phyloP scores from a whole-genome alignment of 164 flowering plant species.

The Macadamia integrifolia region DNA sequence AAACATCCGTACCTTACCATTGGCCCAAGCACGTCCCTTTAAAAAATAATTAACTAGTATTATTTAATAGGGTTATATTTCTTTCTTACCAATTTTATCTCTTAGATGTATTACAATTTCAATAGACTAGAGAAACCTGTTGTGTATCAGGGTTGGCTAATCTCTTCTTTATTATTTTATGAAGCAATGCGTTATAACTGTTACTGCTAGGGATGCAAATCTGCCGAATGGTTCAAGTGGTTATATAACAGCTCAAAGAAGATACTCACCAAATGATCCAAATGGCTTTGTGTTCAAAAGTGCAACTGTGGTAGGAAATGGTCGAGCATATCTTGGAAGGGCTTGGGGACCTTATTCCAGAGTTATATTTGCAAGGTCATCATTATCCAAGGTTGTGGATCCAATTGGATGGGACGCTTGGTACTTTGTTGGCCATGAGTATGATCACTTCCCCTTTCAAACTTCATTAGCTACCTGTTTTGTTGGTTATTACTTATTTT shows the following conservation, averaged over 20 bases:
- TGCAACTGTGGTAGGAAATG: conserved; percentile 19
- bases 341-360: conserved; percentile 28
- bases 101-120: not conserved
- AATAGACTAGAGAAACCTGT: not conserved
- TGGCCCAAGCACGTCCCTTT: too few species aligned
- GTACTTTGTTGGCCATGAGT: conserved; percentile 5
- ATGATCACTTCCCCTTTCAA: not conserved
- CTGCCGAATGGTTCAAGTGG: conserved; percentile 8
- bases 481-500: too few species aligned
- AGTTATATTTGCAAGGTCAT: conserved; percentile 23
- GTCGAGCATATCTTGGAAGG: conserved; percentile 26
- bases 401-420: conserved; percentile 30
- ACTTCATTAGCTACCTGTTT: too few species aligned
- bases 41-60: too few species aligned
- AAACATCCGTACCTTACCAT: too few species aligned
- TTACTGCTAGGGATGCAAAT: conserved; percentile 2
- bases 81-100: too few species aligned
- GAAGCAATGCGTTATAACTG: conserved; percentile 20
- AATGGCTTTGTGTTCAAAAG: conserved; percentile 30
- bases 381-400: conserved; percentile 10
- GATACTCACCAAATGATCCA: conserved; percentile 8
- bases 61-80: not conserved
- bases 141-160: not conserved
- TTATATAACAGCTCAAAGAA: conserved; percentile 30
- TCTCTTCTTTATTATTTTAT: not conserved